phyloP scores from a whole-genome alignment of 2,329 filamentous ascomycete species.

The Trichoderma atroviride region DNA sequence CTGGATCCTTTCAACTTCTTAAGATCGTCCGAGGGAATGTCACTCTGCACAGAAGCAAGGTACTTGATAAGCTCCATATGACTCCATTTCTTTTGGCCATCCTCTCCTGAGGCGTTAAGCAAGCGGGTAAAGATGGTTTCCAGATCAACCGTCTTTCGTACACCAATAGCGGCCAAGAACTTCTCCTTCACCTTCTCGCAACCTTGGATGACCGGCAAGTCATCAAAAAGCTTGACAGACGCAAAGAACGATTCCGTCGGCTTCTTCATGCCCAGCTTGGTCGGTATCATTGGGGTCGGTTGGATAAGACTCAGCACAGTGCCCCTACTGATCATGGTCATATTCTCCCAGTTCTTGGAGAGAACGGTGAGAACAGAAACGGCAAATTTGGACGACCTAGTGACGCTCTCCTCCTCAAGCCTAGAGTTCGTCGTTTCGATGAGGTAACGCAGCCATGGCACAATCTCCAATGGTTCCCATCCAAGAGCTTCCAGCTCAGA shows the following conservation, averaged over 20 bases:
- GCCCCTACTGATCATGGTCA: conserved; percentile 67
- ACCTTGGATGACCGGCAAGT: conserved; percentile 78
- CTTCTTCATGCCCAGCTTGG: conserved; percentile 84
- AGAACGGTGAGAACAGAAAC: conserved; percentile 75
- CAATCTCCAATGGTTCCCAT: conserved; percentile 82
- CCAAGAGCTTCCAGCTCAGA: conserved; percentile 77
- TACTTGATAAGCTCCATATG: conserved; percentile 96
- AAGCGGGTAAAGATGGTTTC: conserved; percentile 91
- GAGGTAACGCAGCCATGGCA: conserved; percentile 83
- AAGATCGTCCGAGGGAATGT: conserved; percentile 84
- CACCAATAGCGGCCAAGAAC: conserved; percentile 78
- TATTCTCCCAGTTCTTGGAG: conserved; percentile 88
- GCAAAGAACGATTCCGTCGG: conserved; percentile 89
- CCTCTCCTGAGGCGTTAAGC: conserved; percentile 61
- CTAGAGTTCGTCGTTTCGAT: conserved; percentile 66
- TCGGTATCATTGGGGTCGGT: conserved; percentile 77
- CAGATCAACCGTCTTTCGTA: conserved; percentile 92
- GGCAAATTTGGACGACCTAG: conserved; percentile 72
- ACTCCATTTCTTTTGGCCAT: conserved; percentile 72
- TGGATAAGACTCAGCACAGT: conserved; percentile 67
- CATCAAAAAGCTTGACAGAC: conserved; percentile 92
- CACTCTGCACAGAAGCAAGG: conserved; percentile 82
- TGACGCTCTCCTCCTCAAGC: conserved; percentile 68
- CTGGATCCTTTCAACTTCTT: conserved; percentile 74
- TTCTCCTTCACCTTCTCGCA: conserved; percentile 87